Base-by-base conservation (phyloP, 73 alveolate genomes). In the Blepharisma japonicum region DNA sequence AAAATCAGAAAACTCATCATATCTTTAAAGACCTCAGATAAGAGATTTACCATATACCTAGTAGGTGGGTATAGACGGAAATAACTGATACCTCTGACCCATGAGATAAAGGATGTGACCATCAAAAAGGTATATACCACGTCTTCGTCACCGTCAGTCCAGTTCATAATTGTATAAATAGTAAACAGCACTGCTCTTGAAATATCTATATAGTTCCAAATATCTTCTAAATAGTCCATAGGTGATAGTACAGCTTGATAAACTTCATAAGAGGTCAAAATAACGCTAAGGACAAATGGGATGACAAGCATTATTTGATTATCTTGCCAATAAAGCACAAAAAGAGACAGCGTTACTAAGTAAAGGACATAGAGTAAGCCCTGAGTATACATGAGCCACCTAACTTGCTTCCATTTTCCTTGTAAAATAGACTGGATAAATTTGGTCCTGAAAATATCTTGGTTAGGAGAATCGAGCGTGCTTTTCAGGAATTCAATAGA, bases 21-120 rank as follows among this genome's bases (percentile, higher is more conserved):
- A 5, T 70, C 80, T 8, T 11, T 70, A 20, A 70, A 14, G 9
- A 70, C 80, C 5, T 70, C 80, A 9, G 66, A 70, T 2, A 70
- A n/a, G 46, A 70, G 56, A 2, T 21, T 23, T 0, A 47, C 56
- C 66, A 70, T 45, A 70, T 70, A 70, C 42, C 80, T 39, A 14
- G 80, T 70, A 18, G 32, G 32, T 70, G 11, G 55, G 27, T 14
- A 70, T 6, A 70, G 23, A n/a, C 80, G 56, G 61, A 70, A 70
- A 47, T 70, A 70, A 2, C 71, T 18, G 56, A 70, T 45, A 11
- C 80, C 80, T 70, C 80, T 70, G 42, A 45, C 27, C 80, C 80
- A 70, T 18, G 74, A 61, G 0, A 32, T 32, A n/a, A 53, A 53
- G 23, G 23, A 14, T 0, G 23, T 20, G 20, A 70, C n/a, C n/a